Evolutionary conservation across 805 yeast species (phyloP).

Genomic region (Pachysolen tannophilus): DNA sequence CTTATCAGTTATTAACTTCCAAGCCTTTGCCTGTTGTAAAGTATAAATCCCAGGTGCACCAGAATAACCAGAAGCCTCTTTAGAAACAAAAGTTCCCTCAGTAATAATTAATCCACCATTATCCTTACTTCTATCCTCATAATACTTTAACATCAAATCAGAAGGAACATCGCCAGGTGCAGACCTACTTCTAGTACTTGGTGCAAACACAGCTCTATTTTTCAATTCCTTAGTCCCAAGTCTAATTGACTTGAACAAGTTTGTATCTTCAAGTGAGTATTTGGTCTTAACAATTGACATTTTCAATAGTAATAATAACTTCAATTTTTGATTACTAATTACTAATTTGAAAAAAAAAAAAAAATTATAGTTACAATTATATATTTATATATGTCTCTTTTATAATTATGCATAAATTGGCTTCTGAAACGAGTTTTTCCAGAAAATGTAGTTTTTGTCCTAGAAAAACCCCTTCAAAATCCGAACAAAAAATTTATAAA

Average conservation of each 20-base stretch:
- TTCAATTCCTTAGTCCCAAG: neutral
- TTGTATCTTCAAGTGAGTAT: too few relatives aligned
- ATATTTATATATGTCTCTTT: too few relatives aligned
- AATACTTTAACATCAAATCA: conserved; percentile 35
- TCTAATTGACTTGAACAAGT: neutral
- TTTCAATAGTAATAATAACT: too few relatives aligned
- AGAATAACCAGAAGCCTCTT: conserved; percentile 17
- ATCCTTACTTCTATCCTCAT: conserved; percentile 37
- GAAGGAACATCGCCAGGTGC: conserved; percentile 21
- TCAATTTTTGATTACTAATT: too few relatives aligned
- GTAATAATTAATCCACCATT: conserved; percentile 42
- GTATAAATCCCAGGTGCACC: conserved; percentile 36
- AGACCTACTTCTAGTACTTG: conserved; percentile 13
- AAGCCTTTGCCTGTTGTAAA: conserved; percentile 34
- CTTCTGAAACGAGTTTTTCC: too few relatives aligned
- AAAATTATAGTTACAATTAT: too few relatives aligned
- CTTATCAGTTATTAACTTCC: conserved; percentile 28
- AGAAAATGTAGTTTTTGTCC: too few relatives aligned
- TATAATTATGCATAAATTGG: too few relatives aligned
- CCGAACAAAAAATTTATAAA: too few relatives aligned
- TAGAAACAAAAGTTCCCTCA: conserved; percentile 6
- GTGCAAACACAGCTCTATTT: conserved; percentile 2
- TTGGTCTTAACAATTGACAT: too few relatives aligned
- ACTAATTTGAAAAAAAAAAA: too few relatives aligned
- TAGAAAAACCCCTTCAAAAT: too few relatives aligned